These are phyloP conservation scores for Piloderma croceum DNA, from an alignment of 768 basidiomycete genomes.

Conservation along the genomic window DNA sequence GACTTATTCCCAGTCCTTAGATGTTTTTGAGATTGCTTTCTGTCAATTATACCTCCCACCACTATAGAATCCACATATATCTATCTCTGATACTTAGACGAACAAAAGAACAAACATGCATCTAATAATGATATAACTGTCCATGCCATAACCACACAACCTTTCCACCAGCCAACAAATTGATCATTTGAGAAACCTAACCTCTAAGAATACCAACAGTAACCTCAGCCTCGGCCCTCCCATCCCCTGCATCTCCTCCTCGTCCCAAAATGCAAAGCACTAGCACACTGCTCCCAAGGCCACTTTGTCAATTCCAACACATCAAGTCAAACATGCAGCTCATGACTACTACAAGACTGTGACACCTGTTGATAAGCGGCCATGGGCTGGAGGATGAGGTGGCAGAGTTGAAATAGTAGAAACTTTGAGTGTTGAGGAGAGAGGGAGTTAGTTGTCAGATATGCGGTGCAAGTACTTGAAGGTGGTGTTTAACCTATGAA, in stretches of 20 bases:
- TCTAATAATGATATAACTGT: too few species aligned
- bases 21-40: too few species aligned
- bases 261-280: constrained; percentile 34
- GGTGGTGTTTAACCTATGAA: constrained; percentile 83
- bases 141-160: too few species aligned
- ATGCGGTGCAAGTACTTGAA: constrained; percentile 79
- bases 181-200: too few species aligned
- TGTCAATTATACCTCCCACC: too few species aligned
- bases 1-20: too few species aligned
- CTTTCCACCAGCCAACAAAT: too few species aligned
- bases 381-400: constrained; percentile 3
- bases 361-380: constrained; percentile 15
- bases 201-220: constrained; percentile 71
- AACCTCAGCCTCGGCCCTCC: constrained; percentile 53
- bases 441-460: constrained; percentile 79
- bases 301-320: constrained; percentile 68
- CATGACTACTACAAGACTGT: constrained; percentile 67
- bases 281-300: constrained; percentile 64
- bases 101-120: too few species aligned
- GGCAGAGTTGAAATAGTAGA: constrained; percentile 5
- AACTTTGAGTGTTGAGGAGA: constrained; percentile 16
- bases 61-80: too few species aligned
- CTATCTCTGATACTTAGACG: too few species aligned
- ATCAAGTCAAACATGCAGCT: constrained; percentile 66
- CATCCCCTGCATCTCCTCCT: constrained; percentile 28